Percentiles rank a stretch among this genome's conserved stretches.
phyloP scores from a whole-genome alignment of 495 filamentous ascomycete genomes.

The Xylaria grammica region DNA sequence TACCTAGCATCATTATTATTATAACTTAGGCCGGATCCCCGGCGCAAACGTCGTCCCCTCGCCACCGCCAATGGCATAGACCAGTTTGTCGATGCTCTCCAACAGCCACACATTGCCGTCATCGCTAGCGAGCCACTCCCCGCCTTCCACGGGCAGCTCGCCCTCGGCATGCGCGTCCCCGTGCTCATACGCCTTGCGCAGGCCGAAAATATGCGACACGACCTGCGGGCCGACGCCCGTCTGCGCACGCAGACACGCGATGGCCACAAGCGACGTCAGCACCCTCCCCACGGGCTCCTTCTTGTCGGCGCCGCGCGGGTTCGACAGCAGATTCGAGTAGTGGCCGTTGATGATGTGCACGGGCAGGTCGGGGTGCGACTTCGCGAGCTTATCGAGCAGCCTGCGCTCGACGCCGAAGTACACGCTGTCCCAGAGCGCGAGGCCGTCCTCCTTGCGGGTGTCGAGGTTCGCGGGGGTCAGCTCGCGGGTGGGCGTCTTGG shows the following conservation, averaged over 20 bases:
- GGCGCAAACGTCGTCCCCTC: slow-evolving; percentile 66
- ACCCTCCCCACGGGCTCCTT: slow-evolving; percentile 60
- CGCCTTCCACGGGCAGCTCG: slow-evolving; percentile 58
- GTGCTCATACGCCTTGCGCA: slow-evolving; percentile 72
- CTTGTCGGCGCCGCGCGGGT: slow-evolving; percentile 49
- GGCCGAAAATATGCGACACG: slow-evolving; percentile 72
- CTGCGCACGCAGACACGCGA: slow-evolving; percentile 73
- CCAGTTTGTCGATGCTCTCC: slow-evolving; percentile 70
- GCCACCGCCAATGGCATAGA: slow-evolving; percentile 64
- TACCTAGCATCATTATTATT: slow-evolving; percentile 19
- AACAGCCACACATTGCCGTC: slow-evolving; percentile 77
- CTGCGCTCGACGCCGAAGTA: slow-evolving; percentile 74
- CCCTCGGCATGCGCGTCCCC: slow-evolving; percentile 55
- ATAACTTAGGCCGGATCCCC: slow-evolving; percentile 55
- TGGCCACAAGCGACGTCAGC: slow-evolving; percentile 69
- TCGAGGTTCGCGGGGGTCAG: slow-evolving; percentile 56
- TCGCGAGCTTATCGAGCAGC: slow-evolving; percentile 67
- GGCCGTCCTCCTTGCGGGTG: slow-evolving; percentile 59
- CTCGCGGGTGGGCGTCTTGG: slow-evolving; percentile 55
- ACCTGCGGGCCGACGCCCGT: slow-evolving; percentile 82
- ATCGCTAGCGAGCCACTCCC: slow-evolving; percentile 69
- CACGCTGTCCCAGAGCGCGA: slow-evolving; percentile 70
- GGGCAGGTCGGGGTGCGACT: slow-evolving; percentile 74
- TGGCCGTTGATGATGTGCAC: slow-evolving; percentile 74
- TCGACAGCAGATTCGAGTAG: slow-evolving; percentile 71